Evolutionary conservation across 257 asterid genomes (phyloP), one percentile per base, ranked within the genome.

Genomic region (Solanum corneliomulleri): DNA sequence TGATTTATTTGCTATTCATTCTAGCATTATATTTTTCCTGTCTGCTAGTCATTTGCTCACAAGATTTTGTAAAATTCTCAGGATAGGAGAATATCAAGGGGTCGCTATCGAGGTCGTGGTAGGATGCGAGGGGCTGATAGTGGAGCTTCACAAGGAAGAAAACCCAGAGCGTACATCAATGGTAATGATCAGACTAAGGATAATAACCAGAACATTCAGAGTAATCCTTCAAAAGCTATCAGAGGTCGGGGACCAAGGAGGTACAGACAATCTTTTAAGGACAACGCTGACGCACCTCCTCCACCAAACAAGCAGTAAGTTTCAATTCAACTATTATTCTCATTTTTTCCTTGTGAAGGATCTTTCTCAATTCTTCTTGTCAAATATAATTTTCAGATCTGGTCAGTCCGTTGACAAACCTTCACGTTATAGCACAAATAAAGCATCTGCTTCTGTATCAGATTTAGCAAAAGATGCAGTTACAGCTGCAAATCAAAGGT

Each of bases 241-340:
- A 92, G 97, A 87, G 99, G 99, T 66, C 93, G 98, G 86, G 98
- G 99, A 11, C 96, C 98, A 45, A 92, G 96, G 86, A 97, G 95
- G 91, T 97, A 97, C 93, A 98, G 92, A 77, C 92, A 93, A 13
- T 87, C 95, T 74, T 91, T 81, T 76, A 94, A 93, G 93, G 90
- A 90, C 90, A 92, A 84, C 68, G 89, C 88, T 23, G 98, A 94
- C 72, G 91, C 86, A 47, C 42, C 84, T 47, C 83, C 88, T 71
- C 60, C 91, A 47, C 93, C 82, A 86, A 93, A 91, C 94, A 93
- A 91, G 90, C 93, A 89, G 98, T 94, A 91, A 91, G 98, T 89
- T 37, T 82, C 31, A 47, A 80, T 47, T 78, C 27, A 16, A 16
- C 60, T 47, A 29, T 14, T 80, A 25, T 45, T 80, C 42, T 80